These are phyloP conservation scores for Ophiostoma himal-ulmi DNA, from an alignment of 2,329 filamentous ascomycete species.

Conservation along the genomic window DNA sequence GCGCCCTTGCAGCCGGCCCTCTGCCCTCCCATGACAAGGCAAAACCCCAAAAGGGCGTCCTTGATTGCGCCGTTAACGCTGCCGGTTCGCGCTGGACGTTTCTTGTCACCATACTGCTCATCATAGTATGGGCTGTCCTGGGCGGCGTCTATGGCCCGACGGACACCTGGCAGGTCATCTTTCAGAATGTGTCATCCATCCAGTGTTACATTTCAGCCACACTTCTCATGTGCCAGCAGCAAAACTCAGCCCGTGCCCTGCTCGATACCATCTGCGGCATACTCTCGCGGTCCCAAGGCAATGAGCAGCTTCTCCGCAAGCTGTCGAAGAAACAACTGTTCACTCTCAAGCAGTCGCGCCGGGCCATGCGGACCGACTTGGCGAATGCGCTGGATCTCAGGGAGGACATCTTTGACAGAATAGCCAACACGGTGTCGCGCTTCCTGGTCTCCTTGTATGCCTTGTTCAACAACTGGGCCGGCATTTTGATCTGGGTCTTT, in stretches of 20 bases:
- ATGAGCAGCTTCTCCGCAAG: neutral
- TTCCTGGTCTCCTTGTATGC: neutral
- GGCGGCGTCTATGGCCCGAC: slow-evolving; percentile 32
- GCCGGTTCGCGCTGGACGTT: neutral
- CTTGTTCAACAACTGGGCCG: neutral
- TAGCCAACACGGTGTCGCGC: neutral
- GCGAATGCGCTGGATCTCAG: neutral
- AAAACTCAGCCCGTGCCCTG: slow-evolving; percentile 32
- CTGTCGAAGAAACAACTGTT: neutral
- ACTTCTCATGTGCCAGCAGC: slow-evolving; percentile 37
- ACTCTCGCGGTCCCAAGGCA: slow-evolving; percentile 30
- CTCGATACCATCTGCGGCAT: slow-evolving; percentile 32
- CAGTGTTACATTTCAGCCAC: slow-evolving; percentile 37
- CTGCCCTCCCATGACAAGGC: neutral
- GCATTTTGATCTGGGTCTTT: neutral
- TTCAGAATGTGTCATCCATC: slow-evolving; percentile 36
- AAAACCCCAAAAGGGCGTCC: neutral
- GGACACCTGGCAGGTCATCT: slow-evolving; percentile 35
- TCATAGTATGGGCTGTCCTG: slow-evolving; percentile 24
- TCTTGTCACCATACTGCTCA: neutral
- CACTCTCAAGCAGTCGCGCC: neutral
- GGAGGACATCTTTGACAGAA: neutral
- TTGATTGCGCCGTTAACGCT: neutral
- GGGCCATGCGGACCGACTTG: neutral
- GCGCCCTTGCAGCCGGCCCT: neutral